Evolutionary conservation across 78 protist genomes (phyloP), one percentile per base, ranked within the genome.

Genomic region (Protostelium mycophagum): DNA sequence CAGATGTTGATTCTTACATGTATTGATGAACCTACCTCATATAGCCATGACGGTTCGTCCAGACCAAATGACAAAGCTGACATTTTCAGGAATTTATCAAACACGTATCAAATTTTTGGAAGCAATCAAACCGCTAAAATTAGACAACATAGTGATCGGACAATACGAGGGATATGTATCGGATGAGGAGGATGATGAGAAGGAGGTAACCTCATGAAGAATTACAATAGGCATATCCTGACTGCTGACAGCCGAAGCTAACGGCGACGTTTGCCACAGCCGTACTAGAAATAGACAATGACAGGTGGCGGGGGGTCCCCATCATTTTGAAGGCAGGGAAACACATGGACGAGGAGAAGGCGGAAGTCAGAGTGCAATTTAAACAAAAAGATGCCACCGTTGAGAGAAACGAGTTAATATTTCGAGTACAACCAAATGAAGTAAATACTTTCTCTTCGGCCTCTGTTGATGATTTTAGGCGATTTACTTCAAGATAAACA

Each of bases 281-380:
- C 0, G 96, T 91, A 1, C 87, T 98, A 87, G 84, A 86, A 84
- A 91, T 98, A 31, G 38, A 96, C 63, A 97, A 96, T 63, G 97
- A 94, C 63, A 88, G 99, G 34, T 98, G 99, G 99, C 97, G 96
- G 28, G 99, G 99, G 36, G 99, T 98, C 35, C 99, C 99, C 85
- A 97, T 98, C 91, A 93, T 98, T 86, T 35, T 98, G 35, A 93
- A 93, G 91, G 91, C 98, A 35, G 98, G 99, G 28, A 88, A 91
- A 37, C 85, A 91, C 38, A 86, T 97, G 29, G 94, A 96, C n/a
- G 98, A 95, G 38, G 88, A 95, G 73, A 95, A 96, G 85, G 96
- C 98, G 28, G 98, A 97, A 83, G 88, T 97, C 38, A 93, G 99
- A 38, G 91, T 98, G 31, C 99, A 97, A 95, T 96, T 98, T 95